phyloP scores from a whole-genome alignment of 2,329 filamentous ascomycete genomes.

The Penicillium sp. region DNA sequence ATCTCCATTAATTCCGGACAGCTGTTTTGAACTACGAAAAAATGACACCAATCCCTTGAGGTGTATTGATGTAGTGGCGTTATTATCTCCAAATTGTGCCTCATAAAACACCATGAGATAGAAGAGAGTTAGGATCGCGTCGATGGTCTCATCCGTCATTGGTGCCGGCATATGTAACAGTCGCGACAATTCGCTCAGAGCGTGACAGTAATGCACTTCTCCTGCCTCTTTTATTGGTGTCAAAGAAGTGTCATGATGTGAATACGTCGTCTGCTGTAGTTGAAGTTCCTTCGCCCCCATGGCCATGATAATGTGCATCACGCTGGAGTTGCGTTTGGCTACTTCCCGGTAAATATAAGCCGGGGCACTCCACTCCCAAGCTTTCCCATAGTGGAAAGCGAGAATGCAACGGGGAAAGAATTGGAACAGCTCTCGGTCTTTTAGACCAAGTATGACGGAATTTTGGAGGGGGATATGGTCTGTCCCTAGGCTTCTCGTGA shows the following conservation, averaged over 20 bases:
- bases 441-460: neutral
- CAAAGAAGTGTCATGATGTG: neutral
- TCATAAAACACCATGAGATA: neutral
- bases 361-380: neutral
- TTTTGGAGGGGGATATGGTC: neutral
- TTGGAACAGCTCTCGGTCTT: neutral
- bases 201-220: neutral
- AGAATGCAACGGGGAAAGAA: neutral
- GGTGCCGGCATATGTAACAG: neutral
- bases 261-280: neutral
- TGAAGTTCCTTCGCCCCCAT: neutral
- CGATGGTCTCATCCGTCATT: neutral
- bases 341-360: neutral
- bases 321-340: neutral
- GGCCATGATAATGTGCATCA: neutral
- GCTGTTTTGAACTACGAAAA: neutral
- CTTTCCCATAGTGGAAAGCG: neutral
- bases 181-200: neutral
- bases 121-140: neutral
- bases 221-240: neutral
- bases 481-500: neutral
- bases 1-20: neutral
- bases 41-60: neutral
- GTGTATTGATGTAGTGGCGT: neutral
- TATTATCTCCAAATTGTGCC: neutral